Evolutionary conservation across 495 filamentous ascomycete species (phyloP).

Genomic region (Penicillium malachiteum): DNA sequence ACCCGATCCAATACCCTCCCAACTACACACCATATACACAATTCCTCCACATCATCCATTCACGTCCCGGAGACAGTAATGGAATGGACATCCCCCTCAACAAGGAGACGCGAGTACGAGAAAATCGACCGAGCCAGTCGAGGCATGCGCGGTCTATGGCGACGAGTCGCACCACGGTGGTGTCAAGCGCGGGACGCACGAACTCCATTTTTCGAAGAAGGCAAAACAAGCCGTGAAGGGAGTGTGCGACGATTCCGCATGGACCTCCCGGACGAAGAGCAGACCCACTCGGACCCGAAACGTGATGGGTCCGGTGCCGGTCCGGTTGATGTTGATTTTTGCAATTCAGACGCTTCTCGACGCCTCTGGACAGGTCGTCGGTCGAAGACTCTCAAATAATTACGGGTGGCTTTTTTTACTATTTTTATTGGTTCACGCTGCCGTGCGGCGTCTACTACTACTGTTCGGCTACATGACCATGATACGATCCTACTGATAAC

Average conservation of each 20-base stretch:
- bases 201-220: conserved; percentile 45
- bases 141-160: conserved; percentile 47
- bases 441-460: conserved; percentile 1
- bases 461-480: background rate
- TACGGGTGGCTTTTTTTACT: background rate
- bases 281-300: background rate
- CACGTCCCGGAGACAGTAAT: conserved; percentile 45
- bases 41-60: conserved; percentile 26
- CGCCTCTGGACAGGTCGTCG: conserved; percentile 22
- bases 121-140: conserved; percentile 50
- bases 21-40: conserved; percentile 5
- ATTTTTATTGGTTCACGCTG: background rate
- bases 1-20: conserved; percentile 25
- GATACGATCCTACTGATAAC: conserved; percentile 6
- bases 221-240: conserved; percentile 40
- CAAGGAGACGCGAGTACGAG: conserved; percentile 47
- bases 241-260: conserved; percentile 51
- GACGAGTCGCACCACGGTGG: conserved; percentile 43
- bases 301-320: conserved; percentile 6
- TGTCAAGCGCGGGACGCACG: conserved; percentile 32
- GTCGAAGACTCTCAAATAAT: conserved; percentile 7
- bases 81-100: conserved; percentile 50
- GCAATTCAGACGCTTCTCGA: conserved; percentile 5
- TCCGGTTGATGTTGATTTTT: background rate
- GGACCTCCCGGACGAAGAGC: conserved; percentile 42